Conservation (phyloP, 495 filamentous ascomycete genomes). For the Xylaria flabelliformis region DNA sequence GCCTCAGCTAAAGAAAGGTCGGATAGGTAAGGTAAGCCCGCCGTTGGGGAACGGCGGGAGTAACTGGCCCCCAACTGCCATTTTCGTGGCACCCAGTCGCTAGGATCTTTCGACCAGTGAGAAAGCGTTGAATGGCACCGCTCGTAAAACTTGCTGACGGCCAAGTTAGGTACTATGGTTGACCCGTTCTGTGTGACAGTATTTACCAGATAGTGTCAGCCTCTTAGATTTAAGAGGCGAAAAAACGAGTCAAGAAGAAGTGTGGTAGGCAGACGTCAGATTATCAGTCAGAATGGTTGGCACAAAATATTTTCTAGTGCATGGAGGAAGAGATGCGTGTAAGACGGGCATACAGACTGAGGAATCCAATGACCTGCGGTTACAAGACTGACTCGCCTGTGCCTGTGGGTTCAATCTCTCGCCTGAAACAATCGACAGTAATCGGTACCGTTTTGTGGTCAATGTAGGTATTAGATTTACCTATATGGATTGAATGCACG, state of each 20-base stretch:
- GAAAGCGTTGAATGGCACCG: neutral
- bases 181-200: conserved; percentile 10
- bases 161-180: conserved; percentile 20
- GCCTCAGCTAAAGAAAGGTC: conserved; percentile 8
- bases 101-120: conserved; percentile 18
- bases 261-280: conserved; percentile 4
- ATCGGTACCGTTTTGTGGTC: neutral
- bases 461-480: too few species aligned
- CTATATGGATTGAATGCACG: neutral
- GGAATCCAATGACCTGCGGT: neutral
- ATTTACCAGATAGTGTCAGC: conserved; percentile 12
- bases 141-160: conserved; percentile 5
- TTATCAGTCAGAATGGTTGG: neutral
- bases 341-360: conserved; percentile 23
- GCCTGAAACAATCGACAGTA: conserved; percentile 23
- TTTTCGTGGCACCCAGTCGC: conserved; percentile 17
- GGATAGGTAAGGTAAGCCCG: conserved; percentile 13
- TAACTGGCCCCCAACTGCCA: conserved; percentile 20
- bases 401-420: neutral
- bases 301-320: neutral
- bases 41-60: conserved; percentile 20
- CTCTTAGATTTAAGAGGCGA: neutral
- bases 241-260: neutral
- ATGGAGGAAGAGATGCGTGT: conserved; percentile 12
- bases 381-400: neutral